phyloP scores from a whole-genome alignment of 306 rosid species.

The Begonia loranthoides region DNA sequence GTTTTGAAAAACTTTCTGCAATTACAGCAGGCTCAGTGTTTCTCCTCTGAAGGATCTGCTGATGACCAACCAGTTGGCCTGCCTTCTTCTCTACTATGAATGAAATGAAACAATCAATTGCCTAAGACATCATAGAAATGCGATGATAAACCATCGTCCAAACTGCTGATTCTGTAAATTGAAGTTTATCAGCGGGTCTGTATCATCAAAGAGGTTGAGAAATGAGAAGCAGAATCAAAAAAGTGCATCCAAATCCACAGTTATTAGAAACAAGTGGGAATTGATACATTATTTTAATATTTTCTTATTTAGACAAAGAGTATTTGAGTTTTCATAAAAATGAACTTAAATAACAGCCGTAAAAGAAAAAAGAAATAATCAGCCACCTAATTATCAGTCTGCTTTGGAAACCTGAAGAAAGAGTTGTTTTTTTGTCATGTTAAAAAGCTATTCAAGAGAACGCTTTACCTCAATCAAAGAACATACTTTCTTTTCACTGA shows the following conservation, averaged over 20 bases:
- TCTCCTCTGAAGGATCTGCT: constrained; percentile 71
- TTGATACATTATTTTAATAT: no score
- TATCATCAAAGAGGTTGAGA: no score
- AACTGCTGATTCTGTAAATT: no score
- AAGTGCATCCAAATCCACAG: no score
- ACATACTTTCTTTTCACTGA: constrained; percentile 94
- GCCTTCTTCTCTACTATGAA: constrained; percentile 67
- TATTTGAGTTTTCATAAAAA: no score
- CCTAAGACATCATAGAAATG: not conserved
- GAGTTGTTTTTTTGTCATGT: no score
- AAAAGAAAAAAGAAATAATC: not conserved
- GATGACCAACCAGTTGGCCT: constrained; percentile 55
- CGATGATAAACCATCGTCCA: no score
- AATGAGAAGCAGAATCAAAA: no score
- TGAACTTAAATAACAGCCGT: not conserved
- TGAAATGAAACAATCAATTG: constrained; percentile 10
- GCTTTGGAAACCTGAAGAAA: constrained; percentile 31
- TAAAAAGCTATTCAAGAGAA: not conserved
- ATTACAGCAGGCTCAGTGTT: constrained; percentile 53
- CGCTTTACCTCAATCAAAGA: constrained; percentile 76
- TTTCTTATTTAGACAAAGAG: no score
- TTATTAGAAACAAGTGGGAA: no score
- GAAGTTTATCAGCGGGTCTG: no score
- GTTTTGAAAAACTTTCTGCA: constrained; percentile 46
- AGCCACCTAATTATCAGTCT: constrained; percentile 61